Evolutionary conservation across 2,329 filamentous ascomycete genomes (phyloP).

Genomic region (Aspergillus sp.): DNA sequence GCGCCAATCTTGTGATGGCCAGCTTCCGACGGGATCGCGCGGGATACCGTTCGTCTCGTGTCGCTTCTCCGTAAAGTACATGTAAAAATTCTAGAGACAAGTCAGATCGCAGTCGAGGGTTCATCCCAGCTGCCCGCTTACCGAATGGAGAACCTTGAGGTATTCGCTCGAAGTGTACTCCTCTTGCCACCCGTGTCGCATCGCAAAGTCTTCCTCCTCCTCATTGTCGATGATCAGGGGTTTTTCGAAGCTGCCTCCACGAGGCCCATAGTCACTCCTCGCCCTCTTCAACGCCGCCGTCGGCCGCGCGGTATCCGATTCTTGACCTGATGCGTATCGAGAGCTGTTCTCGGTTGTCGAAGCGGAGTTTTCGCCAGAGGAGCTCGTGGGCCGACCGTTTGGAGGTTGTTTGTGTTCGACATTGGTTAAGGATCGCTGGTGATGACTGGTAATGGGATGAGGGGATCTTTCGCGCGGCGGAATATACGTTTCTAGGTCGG

Average conservation of each 20-base stretch:
- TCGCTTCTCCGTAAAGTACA: constrained; percentile 98
- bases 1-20: constrained; percentile 85
- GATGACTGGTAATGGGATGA: constrained; percentile 30
- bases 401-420: constrained; percentile 34
- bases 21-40: constrained; percentile 60
- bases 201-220: constrained; percentile 58
- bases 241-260: constrained; percentile 35
- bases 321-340: constrained; percentile 34
- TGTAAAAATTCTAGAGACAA: constrained; percentile 84
- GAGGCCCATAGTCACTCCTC: constrained; percentile 58
- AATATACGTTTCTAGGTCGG: constrained; percentile 43
- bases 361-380: constrained; percentile 36
- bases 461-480: constrained; percentile 40
- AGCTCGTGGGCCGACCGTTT: constrained; percentile 36
- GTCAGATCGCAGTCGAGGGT: neutral
- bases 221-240: constrained; percentile 35
- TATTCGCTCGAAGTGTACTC: constrained; percentile 91
- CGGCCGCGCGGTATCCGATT: constrained; percentile 39
- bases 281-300: constrained; percentile 52
- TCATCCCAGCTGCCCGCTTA: constrained; percentile 49
- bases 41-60: constrained; percentile 93
- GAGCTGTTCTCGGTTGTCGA: constrained; percentile 28
- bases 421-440: constrained; percentile 42
- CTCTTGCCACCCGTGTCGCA: constrained; percentile 88
- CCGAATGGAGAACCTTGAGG: constrained; percentile 79